Evolutionary conservation across 1,139 yeast genomes (phyloP).

Genomic region (Sugiyamaella neomexicana): DNA sequence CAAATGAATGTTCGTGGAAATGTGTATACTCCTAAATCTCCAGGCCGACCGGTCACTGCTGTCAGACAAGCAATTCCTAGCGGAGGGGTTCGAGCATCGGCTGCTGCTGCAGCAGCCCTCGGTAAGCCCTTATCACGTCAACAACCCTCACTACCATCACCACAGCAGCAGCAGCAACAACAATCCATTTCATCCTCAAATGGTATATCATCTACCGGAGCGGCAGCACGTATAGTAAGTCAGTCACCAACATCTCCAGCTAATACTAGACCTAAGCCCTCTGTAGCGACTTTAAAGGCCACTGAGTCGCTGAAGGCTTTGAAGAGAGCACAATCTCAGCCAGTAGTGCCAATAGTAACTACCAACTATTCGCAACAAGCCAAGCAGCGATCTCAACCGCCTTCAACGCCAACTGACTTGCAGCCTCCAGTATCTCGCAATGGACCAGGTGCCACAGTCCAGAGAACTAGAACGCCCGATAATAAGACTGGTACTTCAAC

Average conservation of each 20-base stretch:
- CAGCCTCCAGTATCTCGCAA: conserved; percentile 2
- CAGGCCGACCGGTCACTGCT: neutral
- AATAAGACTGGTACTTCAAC: conserved; percentile 1
- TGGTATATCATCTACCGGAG: conserved; percentile 2
- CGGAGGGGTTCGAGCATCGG: conserved; percentile 21
- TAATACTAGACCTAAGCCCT: conserved; percentile 3
- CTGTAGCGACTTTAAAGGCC: conserved; percentile 9
- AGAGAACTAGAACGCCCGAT: conserved; percentile 5
- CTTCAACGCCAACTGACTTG: conserved; percentile 5
- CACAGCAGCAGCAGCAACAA: too few species aligned
- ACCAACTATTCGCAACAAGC: conserved; percentile 1
- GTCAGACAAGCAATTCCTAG: conserved; percentile 13
- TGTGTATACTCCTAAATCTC: conserved; percentile 1
- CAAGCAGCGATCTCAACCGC: neutral
- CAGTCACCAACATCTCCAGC: conserved; percentile 10
- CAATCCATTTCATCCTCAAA: neutral
- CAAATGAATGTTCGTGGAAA: conserved; percentile 6
- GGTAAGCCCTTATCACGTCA: conserved; percentile 23
- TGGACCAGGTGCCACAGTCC: neutral
- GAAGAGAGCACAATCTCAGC: conserved; percentile 14
- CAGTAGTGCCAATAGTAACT: conserved; percentile 9
- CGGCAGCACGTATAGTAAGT: neutral
- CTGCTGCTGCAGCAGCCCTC: conserved; percentile 36
- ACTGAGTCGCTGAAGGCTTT: conserved; percentile 9
- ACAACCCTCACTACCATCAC: conserved; percentile 6